These are phyloP conservation scores for Oryza coarctata DNA, from an alignment of 176 grass and related monocot genomes.

Conservation along the genomic window DNA sequence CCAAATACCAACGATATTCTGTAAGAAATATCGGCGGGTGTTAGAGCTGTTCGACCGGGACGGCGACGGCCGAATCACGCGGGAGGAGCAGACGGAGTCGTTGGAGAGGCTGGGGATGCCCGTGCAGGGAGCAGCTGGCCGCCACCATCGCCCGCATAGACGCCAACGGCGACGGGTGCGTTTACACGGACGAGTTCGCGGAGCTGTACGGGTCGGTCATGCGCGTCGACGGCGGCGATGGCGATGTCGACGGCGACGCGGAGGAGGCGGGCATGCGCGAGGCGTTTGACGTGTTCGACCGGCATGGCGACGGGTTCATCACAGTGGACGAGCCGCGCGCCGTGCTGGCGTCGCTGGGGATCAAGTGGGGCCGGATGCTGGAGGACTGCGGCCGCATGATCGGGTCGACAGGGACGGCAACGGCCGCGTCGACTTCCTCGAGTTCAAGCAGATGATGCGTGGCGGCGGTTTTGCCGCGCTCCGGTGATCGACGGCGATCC, in stretches of 20 bases:
- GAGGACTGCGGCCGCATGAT: constrained; percentile 53
- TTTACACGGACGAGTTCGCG: constrained; percentile 58
- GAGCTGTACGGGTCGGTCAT: constrained; percentile 45
- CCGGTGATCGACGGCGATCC: not conserved
- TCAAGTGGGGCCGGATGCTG: constrained; percentile 30
- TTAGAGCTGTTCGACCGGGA: constrained; percentile 78
- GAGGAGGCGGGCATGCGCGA: constrained; percentile 65
- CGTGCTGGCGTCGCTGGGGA: constrained; percentile 49
- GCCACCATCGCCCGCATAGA: constrained; percentile 72
- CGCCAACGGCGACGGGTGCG: constrained; percentile 68
- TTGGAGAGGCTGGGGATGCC: constrained; percentile 63
- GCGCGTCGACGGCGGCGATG: not conserved
- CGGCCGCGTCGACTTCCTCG: constrained; percentile 57
- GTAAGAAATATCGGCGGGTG: too few relatives aligned
- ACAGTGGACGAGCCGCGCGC: constrained; percentile 63
- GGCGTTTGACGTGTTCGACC: constrained; percentile 75
- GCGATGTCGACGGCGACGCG: not conserved
- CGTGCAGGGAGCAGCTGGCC: constrained; percentile 52
- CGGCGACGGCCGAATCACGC: constrained; percentile 70
- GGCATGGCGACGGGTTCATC: constrained; percentile 71
- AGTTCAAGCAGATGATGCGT: constrained; percentile 85
- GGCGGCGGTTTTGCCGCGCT: not conserved
- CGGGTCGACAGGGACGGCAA: constrained; percentile 47
- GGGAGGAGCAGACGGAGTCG: constrained; percentile 69
- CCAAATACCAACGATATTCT: too few relatives aligned